Percentiles rank a stretch among this genome's conserved stretches.
Conservation (phyloP, 768 basidiomycete genomes). For the Cystobasidium onofrii region DNA sequence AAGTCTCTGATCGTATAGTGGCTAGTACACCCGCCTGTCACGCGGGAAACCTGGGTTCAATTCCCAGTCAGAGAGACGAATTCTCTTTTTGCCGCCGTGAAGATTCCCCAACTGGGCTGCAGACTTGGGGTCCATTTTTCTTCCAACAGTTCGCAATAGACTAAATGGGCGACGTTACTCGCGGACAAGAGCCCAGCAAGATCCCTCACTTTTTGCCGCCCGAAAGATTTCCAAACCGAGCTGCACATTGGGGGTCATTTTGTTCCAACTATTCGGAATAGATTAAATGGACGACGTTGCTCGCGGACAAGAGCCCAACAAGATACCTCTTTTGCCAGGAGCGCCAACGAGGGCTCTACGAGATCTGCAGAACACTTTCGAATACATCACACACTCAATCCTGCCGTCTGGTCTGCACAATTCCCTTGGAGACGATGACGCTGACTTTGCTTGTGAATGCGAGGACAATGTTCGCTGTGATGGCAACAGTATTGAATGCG, state of each 20-base stretch:
- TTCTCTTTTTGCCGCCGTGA: neutral
- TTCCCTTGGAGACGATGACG: neutral
- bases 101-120: neutral
- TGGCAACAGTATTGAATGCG: constrained; percentile 2
- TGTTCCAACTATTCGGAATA: neutral
- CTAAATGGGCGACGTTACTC: neutral
- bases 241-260: no score
- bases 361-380: constrained; percentile 3
- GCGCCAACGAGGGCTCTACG: neutral
- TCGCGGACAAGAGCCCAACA: neutral
- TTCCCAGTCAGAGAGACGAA: constrained; percentile 6
- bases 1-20: constrained; percentile 16
- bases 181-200: neutral
- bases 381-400: neutral
- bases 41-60: constrained; percentile 13
- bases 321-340: neutral
- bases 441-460: neutral
- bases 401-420: constrained; percentile 5
- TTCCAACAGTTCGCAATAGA: neutral
- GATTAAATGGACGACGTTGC: neutral
- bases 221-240: neutral
- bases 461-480: neutral
- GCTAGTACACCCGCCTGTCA: constrained; percentile 16
- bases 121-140: no score
- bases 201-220: neutral